These are phyloP conservation scores for Polyplosphaeria fusca DNA, from an alignment of 495 filamentous ascomycete species.

Conservation along the genomic window DNA sequence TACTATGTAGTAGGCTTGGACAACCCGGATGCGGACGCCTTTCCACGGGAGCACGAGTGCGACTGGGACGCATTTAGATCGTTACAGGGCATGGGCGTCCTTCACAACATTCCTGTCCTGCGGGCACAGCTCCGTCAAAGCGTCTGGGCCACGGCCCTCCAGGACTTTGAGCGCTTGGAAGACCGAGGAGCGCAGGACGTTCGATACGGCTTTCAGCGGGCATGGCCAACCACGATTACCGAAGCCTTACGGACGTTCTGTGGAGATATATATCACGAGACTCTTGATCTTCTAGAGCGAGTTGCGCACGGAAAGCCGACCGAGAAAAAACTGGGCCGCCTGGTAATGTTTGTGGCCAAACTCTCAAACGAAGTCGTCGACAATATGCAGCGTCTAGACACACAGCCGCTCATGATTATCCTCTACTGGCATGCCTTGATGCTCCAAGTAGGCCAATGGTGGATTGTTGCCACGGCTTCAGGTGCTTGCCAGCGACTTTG, in stretches of 20 bases:
- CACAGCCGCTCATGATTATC: neutral
- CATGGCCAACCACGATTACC: neutral
- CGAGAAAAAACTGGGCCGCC: neutral
- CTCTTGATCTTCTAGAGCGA: neutral
- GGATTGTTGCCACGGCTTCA: neutral
- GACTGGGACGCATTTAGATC: neutral
- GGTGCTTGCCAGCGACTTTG: neutral
- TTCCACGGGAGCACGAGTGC: neutral
- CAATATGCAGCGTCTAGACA: neutral
- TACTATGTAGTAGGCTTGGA: neutral
- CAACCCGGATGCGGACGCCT: neutral
- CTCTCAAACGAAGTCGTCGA: neutral
- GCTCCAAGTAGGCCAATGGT: constrained; percentile 4
- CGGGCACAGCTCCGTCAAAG: neutral
- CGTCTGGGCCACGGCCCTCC: neutral
- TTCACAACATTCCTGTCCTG: neutral
- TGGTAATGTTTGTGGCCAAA: neutral
- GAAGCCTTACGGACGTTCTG: too few relatives aligned
- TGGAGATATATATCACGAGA: too few relatives aligned
- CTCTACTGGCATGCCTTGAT: constrained; percentile 1
- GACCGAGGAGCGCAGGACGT: neutral
- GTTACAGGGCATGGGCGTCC: neutral
- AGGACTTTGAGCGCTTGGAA: neutral
- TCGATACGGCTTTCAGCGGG: neutral
- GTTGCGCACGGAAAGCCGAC: neutral